Conservation (phyloP, 2,329 filamentous ascomycete genomes). For the Ampelomyces quisqualis region DNA sequence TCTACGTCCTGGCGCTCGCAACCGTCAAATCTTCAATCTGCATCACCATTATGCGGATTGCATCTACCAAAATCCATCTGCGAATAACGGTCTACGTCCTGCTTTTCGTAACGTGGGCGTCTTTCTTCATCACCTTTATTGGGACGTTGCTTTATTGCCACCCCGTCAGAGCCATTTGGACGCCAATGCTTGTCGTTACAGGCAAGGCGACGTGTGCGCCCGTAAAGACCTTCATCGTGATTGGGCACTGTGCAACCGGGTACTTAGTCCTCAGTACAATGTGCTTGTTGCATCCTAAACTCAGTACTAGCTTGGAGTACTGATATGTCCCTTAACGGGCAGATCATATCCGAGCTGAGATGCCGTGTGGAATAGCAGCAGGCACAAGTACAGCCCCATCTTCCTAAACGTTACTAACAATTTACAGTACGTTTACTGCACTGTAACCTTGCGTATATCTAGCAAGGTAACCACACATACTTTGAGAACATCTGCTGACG, state of each 20-base stretch:
- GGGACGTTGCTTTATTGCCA: constrained; percentile 22
- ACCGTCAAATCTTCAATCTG: constrained; percentile 27
- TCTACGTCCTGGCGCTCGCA: constrained; percentile 25
- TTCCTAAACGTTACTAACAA: too few species aligned
- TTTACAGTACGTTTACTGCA: too few species aligned
- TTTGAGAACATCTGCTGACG: too few species aligned
- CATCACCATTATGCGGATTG: constrained; percentile 28
- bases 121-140: constrained; percentile 25
- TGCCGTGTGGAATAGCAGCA: too few species aligned
- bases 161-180: constrained; percentile 19
- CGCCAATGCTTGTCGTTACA: constrained; percentile 11
- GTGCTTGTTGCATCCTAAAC: too few species aligned
- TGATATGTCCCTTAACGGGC: too few species aligned
- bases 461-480: too few species aligned
- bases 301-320: too few species aligned
- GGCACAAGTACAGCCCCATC: too few species aligned
- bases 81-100: constrained; percentile 18
- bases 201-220: constrained; percentile 18
- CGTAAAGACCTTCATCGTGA: constrained; percentile 21
- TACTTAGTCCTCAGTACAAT: too few species aligned
- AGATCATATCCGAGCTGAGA: too few species aligned
- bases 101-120: constrained; percentile 21
- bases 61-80: constrained; percentile 18
- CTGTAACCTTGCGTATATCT: too few species aligned
- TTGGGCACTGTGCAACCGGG: constrained; percentile 24